phyloP scores from a whole-genome alignment of 2,329 filamentous ascomycete genomes.

The Knufia fluminis region DNA sequence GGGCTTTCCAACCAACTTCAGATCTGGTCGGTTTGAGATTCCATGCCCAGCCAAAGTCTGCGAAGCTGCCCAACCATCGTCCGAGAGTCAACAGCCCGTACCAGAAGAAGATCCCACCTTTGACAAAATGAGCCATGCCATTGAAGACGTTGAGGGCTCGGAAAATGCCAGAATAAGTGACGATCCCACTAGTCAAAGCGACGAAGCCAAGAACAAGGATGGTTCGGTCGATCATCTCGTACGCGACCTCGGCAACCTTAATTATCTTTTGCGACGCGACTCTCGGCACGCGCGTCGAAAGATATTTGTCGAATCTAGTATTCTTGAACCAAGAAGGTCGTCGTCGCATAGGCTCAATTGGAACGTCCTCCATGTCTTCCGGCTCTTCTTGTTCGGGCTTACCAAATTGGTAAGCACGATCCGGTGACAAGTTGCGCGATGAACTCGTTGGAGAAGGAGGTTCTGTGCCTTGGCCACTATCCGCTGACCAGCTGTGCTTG shows the following conservation, averaged over 20 bases:
- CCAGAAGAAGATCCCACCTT: slow-evolving; percentile 92
- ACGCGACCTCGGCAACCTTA: slow-evolving; percentile 49
- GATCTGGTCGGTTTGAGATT: slow-evolving; percentile 62
- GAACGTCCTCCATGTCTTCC: slow-evolving; percentile 39
- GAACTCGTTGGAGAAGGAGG: slow-evolving; percentile 58
- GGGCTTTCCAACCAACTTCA: slow-evolving; percentile 50
- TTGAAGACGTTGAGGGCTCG: slow-evolving; percentile 65
- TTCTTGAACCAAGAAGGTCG: slow-evolving; percentile 31
- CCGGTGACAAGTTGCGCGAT: slow-evolving; percentile 50
- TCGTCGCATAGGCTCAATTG: slow-evolving; percentile 26
- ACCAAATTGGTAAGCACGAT: slow-evolving; percentile 36
- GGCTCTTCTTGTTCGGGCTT: slow-evolving; percentile 29
- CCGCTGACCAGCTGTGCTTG: slow-evolving; percentile 54
- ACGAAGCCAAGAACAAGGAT: slow-evolving; percentile 72
- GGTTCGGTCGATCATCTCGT: slow-evolving; percentile 63
- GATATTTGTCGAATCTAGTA: slow-evolving; percentile 40
- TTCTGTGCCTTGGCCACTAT: slow-evolving; percentile 68
- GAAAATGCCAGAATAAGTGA: slow-evolving; percentile 75
- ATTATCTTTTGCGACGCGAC: slow-evolving; percentile 48
- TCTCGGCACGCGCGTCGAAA: slow-evolving; percentile 46
- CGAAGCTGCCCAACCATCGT: slow-evolving; percentile 82
- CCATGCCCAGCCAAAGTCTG: slow-evolving; percentile 91
- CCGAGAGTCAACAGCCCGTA: slow-evolving; percentile 79
- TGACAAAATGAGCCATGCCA: slow-evolving; percentile 85
- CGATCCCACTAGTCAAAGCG: slow-evolving; percentile 60